These are phyloP conservation scores for Penicillium pancosmium DNA, from an alignment of 495 filamentous ascomycete species.

Conservation along the genomic window DNA sequence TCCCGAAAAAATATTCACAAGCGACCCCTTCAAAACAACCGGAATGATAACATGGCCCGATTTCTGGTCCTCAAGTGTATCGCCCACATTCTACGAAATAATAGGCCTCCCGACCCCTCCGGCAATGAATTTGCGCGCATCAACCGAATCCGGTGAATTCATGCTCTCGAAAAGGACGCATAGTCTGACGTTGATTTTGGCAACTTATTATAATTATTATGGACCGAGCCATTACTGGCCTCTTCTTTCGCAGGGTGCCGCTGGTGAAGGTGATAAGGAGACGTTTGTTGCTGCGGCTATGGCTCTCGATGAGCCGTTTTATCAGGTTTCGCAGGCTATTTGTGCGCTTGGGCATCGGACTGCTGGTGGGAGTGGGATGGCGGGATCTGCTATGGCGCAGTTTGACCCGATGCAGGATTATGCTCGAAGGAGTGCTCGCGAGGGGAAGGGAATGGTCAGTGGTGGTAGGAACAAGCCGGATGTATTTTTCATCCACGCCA, in stretches of 20 bases:
- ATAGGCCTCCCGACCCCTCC: slow-evolving; percentile 28
- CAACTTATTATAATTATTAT: slow-evolving; percentile 59
- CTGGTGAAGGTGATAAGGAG: slow-evolving; percentile 60
- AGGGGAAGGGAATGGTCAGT: too few species aligned
- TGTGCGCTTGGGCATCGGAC: slow-evolving; percentile 29
- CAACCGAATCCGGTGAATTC: slow-evolving; percentile 54
- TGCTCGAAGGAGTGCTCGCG: neutral
- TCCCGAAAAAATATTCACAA: slow-evolving; percentile 44
- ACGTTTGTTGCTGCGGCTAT: slow-evolving; percentile 54
- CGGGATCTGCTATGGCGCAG: slow-evolving; percentile 43
- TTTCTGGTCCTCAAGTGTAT: slow-evolving; percentile 53
- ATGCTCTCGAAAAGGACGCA: slow-evolving; percentile 50
- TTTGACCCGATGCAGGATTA: slow-evolving; percentile 41
- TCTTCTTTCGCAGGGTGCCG: slow-evolving; percentile 50
- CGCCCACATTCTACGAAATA: slow-evolving; percentile 53
- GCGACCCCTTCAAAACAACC: slow-evolving; percentile 39
- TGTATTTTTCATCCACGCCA: slow-evolving; percentile 51
- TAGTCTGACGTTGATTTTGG: slow-evolving; percentile 45
- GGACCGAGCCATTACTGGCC: slow-evolving; percentile 53
- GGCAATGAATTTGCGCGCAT: slow-evolving; percentile 24
- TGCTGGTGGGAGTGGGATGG: slow-evolving; percentile 27
- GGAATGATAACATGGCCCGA: slow-evolving; percentile 60
- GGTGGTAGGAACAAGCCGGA: slow-evolving; percentile 7
- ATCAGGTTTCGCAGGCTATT: slow-evolving; percentile 42
- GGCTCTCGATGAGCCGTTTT: slow-evolving; percentile 41